Conservation (phyloP, 2,329 filamentous ascomycete genomes). For the Escovopsis weberi region DNA sequence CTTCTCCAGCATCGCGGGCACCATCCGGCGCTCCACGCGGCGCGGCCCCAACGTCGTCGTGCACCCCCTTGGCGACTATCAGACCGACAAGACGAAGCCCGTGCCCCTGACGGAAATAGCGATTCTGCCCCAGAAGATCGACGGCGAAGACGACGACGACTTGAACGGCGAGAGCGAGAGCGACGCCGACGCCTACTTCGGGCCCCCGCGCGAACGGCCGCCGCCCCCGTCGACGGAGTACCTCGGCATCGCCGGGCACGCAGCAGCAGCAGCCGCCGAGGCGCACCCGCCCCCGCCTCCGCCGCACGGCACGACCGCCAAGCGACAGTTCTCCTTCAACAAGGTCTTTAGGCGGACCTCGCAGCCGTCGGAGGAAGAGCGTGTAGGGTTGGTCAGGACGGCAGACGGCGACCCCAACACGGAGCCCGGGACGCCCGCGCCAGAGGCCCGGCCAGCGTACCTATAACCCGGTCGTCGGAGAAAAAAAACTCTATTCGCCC, state of each 20-base stretch:
- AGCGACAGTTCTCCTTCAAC: slow-evolving; percentile 83
- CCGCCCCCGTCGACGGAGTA: slow-evolving; percentile 33
- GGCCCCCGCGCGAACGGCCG: slow-evolving; percentile 26
- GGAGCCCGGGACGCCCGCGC: not conserved
- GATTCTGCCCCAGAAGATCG: slow-evolving; percentile 29
- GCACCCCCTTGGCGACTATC: slow-evolving; percentile 20
- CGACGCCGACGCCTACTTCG: slow-evolving; percentile 22
- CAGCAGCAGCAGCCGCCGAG: no score
- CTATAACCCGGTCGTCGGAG: not conserved
- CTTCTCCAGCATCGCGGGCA: slow-evolving; percentile 42
- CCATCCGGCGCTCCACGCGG: slow-evolving; percentile 25
- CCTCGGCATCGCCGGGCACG: slow-evolving; percentile 22
- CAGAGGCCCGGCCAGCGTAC: not conserved
- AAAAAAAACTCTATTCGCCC: not conserved
- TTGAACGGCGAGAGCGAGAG: no score
- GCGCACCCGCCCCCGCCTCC: slow-evolving; percentile 43
- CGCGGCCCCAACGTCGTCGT: slow-evolving; percentile 18
- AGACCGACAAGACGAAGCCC: slow-evolving; percentile 31
- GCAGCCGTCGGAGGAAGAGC: slow-evolving; percentile 65
- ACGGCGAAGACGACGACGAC: slow-evolving; percentile 21
- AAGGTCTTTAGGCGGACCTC: slow-evolving; percentile 49
- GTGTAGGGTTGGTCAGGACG: slow-evolving; percentile 62
- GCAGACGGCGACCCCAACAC: slow-evolving; percentile 22
- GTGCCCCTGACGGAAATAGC: slow-evolving; percentile 49
- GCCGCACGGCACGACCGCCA: slow-evolving; percentile 31